phyloP scores from a whole-genome alignment of 2,329 filamentous ascomycete species.

The Huntiella moniliformis region DNA sequence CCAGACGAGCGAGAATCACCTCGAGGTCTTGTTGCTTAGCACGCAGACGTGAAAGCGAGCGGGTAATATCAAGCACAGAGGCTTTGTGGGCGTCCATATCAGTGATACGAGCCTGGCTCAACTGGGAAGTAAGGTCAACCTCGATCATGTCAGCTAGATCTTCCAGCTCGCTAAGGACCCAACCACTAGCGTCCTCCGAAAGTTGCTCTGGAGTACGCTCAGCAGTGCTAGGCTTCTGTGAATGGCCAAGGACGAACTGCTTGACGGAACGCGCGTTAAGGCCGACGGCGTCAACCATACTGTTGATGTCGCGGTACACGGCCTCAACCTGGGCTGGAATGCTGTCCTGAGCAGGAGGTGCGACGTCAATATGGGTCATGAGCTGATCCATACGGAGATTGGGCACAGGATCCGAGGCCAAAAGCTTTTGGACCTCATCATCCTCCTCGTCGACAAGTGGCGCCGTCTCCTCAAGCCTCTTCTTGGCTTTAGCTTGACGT shows the following conservation, averaged over 20 bases:
- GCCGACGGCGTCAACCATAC: constrained; percentile 85
- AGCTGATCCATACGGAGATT: constrained; percentile 48
- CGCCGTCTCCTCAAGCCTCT: constrained; percentile 37
- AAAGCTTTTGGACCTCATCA: constrained; percentile 43
- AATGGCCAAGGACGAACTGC: constrained; percentile 49
- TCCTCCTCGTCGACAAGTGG: constrained; percentile 50
- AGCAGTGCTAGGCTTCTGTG: constrained; percentile 28
- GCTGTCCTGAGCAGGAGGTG: constrained; percentile 33
- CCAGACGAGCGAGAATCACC: constrained; percentile 49
- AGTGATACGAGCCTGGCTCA: constrained; percentile 50
- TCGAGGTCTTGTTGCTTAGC: constrained; percentile 62
- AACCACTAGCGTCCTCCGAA: constrained; percentile 41
- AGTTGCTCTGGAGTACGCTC: constrained; percentile 47
- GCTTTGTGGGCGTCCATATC: constrained; percentile 50
- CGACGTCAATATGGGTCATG: constrained; percentile 39
- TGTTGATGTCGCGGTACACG: constrained; percentile 65
- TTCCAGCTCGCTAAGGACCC: constrained; percentile 58
- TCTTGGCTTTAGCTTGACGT: constrained; percentile 31
- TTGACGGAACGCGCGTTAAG: constrained; percentile 57
- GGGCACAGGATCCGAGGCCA: constrained; percentile 42
- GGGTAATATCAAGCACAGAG: constrained; percentile 46
- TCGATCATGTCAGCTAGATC: constrained; percentile 48
- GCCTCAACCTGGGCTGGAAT: constrained; percentile 45
- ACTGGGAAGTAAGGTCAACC: constrained; percentile 39
- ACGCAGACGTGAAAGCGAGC: constrained; percentile 52